Percentiles rank a stretch among this genome's conserved stretches.
Conservation (phyloP, 805 yeast species). For the Ogataea paradorogensis region DNA sequence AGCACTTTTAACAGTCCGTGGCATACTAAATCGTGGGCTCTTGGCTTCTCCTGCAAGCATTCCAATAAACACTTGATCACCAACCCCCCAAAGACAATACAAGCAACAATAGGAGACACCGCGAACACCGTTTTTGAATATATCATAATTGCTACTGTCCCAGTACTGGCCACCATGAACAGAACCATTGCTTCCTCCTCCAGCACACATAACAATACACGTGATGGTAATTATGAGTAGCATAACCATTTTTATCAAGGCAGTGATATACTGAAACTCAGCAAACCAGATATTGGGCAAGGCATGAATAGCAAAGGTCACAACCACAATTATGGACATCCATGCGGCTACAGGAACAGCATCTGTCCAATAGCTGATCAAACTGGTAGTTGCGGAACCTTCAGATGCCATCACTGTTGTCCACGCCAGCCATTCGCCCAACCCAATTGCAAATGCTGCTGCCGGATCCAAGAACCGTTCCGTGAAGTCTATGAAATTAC, state of each 20-base stretch:
- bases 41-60: conserved; percentile 14
- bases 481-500: conserved; percentile 12
- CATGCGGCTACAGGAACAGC: conserved; percentile 13
- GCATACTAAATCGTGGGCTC: conserved; percentile 14
- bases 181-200: conserved; percentile 12
- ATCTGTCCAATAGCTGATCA: conserved; percentile 13
- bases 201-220: conserved; percentile 14
- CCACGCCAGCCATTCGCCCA: conserved; percentile 15
- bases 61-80: conserved; percentile 14
- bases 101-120: conserved; percentile 12
- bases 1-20: conserved; percentile 14
- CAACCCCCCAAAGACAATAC: conserved; percentile 14
- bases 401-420: conserved; percentile 15
- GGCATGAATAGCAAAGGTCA: conserved; percentile 12
- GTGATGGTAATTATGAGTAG: conserved; percentile 7
- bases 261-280: conserved; percentile 11
- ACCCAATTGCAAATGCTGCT: conserved; percentile 13
- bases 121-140: conserved; percentile 13
- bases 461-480: conserved; percentile 13
- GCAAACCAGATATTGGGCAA: conserved; percentile 13
- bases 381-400: conserved; percentile 12
- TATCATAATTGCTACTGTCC: conserved; percentile 9
- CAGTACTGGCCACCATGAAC: conserved; percentile 13
- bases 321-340: conserved; percentile 12
- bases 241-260: conserved; percentile 10